Base-by-base conservation (phyloP, 1,284 basidiomycete genomes). In the Lentinula novae-zelandiae region DNA sequence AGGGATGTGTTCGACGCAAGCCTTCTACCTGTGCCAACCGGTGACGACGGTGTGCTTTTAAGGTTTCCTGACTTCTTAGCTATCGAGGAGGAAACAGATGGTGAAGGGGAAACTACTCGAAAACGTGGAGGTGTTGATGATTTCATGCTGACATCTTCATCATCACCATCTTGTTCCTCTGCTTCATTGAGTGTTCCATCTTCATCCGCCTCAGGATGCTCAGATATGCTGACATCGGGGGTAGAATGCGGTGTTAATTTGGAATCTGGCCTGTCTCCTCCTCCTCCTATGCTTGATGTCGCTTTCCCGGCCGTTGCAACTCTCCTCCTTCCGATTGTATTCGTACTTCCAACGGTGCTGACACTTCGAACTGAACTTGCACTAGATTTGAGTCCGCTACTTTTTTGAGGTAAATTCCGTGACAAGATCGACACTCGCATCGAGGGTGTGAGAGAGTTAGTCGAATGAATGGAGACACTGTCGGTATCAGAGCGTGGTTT, bases 231-330 rank as follows among this genome's bases (percentile, higher is more conserved):
- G 34, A 48, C 40, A 7, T 51, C 54, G 3, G 60, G 39, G 5
- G 44, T 46, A 46, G 44, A 20, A 22, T 46, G 44, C 44, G 63
- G 63, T 7, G 63, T 64, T 42, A 66, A 54, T 57, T 66, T 66
- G 20, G 65, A 66, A 49, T 66, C 65, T 39, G 65, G 65, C 48
- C 65, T 22, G 13, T 64, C 63, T 7, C 44, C 44, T 46, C 44
- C 44, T n/a, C 17, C 17, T 46, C 22, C 22, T 46, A 46, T 9
- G 20, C 44, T 44, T 15, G 42, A n/a, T 57, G 60, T 17, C 5
- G 56, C 42, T 46, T 58, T 58, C 22, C 36, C 53, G 10, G 31
- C 36, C n/a, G 44, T n/a, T 22, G 44, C 17, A 20, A 46, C 17
- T 22, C 39, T 39, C 40, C 49, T 59, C 39, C 58, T 53, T 6